These are phyloP conservation scores for Sclerotinia minor DNA, from an alignment of 2,329 filamentous ascomycete species.

Conservation along the genomic window DNA sequence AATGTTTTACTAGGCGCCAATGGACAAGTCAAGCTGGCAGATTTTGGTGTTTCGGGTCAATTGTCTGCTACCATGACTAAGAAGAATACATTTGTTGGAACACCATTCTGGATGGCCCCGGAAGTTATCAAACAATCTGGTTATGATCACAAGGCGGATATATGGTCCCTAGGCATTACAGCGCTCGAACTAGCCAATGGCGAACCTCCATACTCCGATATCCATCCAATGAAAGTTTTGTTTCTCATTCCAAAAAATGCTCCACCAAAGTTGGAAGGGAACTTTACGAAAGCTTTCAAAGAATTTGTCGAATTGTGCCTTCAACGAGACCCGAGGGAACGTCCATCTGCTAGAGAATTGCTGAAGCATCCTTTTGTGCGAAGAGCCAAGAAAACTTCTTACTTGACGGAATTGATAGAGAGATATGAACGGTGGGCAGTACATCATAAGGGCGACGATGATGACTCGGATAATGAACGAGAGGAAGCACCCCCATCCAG, in stretches of 20 bases:
- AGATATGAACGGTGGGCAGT: conserved; percentile 84
- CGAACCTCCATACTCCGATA: conserved; percentile 92
- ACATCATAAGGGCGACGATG: conserved; percentile 72
- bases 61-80: conserved; percentile 98
- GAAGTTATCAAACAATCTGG: conserved; percentile 98
- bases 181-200: conserved; percentile 88
- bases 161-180: conserved; percentile 95
- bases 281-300: conserved; percentile 80
- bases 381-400: conserved; percentile 92
- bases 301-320: conserved; percentile 83
- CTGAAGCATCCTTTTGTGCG: conserved; percentile 88
- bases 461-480: conserved; percentile 57
- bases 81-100: conserved; percentile 98
- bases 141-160: conserved; percentile 96
- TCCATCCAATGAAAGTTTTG: conserved; percentile 97
- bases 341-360: conserved; percentile 83
- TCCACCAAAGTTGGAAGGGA: conserved; percentile 76
- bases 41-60: conserved; percentile 96
- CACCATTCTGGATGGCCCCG: conserved; percentile 98
- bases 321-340: conserved; percentile 83
- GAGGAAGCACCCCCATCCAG: conserved; percentile 48
- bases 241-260: conserved; percentile 96
- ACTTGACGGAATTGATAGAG: conserved; percentile 93
- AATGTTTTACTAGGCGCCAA: conserved; percentile 87
- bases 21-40: conserved; percentile 94